A percentile compares a stretch with the other conserved stretches of the same genome.
phyloP scores from a whole-genome alignment of 164 flowering plant species.

The Vitis riparia region DNA sequence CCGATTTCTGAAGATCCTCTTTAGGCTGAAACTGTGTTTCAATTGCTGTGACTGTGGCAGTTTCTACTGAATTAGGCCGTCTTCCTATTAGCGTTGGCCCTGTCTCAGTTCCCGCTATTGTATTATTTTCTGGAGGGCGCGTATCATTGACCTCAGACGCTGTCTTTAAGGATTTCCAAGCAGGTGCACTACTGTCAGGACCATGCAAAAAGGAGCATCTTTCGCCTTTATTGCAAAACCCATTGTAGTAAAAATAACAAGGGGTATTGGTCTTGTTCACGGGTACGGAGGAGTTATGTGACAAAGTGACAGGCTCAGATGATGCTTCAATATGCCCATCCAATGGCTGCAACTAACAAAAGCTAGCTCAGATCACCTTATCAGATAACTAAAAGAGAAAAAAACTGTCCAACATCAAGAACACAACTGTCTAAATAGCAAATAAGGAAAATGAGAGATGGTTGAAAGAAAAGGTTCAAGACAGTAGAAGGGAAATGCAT shows the following conservation, averaged over 20 bases:
- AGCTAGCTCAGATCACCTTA: conserved; percentile 1
- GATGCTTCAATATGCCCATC: conserved; percentile 41
- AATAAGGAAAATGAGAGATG: too few relatives aligned
- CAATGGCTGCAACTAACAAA: conserved; percentile 49
- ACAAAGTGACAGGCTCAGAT: conserved; percentile 25
- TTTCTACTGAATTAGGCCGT: conserved; percentile 16
- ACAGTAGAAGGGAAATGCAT: too few relatives aligned
- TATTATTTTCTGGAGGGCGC: conserved; percentile 29
- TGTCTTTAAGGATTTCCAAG: conserved; percentile 25
- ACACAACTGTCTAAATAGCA: too few relatives aligned
- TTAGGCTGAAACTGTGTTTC: conserved; percentile 14
- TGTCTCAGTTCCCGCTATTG: conserved; percentile 20
- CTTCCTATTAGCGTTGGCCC: conserved; percentile 13
- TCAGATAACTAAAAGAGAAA: not conserved
- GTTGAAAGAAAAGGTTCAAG: too few relatives aligned
- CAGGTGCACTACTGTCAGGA: conserved; percentile 23
- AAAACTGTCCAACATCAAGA: too few relatives aligned
- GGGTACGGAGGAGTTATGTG: conserved; percentile 24
- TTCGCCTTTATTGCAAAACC: conserved; percentile 72
- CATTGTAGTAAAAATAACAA: conserved; percentile 63
- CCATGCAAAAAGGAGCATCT: conserved; percentile 62
- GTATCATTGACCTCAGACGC: conserved; percentile 17
- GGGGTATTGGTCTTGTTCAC: conserved; percentile 51
- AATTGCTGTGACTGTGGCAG: conserved; percentile 11
- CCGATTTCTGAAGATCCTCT: conserved; percentile 15